Evolutionary conservation across 2,329 filamentous ascomycete species (phyloP), one percentile per base, ranked within the genome.

Genomic region (Penicillium sumatraense): DNA sequence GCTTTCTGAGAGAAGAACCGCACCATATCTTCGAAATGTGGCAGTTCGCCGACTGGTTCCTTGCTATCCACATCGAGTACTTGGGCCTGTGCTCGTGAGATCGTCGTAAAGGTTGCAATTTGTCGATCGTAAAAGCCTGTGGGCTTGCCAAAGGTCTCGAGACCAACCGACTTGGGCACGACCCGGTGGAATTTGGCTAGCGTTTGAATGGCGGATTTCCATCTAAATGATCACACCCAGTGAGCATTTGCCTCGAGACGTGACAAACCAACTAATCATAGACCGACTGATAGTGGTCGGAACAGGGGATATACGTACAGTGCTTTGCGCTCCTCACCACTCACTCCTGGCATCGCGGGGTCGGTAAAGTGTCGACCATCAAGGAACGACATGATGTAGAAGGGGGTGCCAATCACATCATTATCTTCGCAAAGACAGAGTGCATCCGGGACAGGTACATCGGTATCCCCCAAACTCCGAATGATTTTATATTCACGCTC

Each of bases 371-470:
- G 96, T 68, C 95, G 88, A 18, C 95, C 95, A 69, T 96, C 89
- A 58, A 98, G 82, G 72, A 95, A 98, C 72, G 91, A 88, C 95
- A 99, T 98, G 69, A 98, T 88, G 78, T 99, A 98, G 75, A 98
- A 99, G 5, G 92, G 85, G 7, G 93, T 98, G 53, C 93, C 95
- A 60, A 98, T 81, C 33, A 98, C 81, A 54, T 75, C 78, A 36
- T 81, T 79, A 76, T 98, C 93, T 74, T 96, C 89, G 77, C 95
- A 99, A 16, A 98, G 83, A 68, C 88, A 89, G 73, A 91, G 89
- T 10, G 91, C 86, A 72, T 84, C 88, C 4, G 95, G 95, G 0
- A 96, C 91, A 0, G 93, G 90, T 8, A 98, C 92, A 70, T 90
- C 86, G 18, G 91, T 96, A 51, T 77, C 79, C 60, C 86, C 85